Percentiles rank a stretch among this genome's conserved stretches.
These are phyloP conservation scores for Rhizophagus prolifer DNA, from an alignment of 192 early-diverging fungal species.

Conservation along the genomic window DNA sequence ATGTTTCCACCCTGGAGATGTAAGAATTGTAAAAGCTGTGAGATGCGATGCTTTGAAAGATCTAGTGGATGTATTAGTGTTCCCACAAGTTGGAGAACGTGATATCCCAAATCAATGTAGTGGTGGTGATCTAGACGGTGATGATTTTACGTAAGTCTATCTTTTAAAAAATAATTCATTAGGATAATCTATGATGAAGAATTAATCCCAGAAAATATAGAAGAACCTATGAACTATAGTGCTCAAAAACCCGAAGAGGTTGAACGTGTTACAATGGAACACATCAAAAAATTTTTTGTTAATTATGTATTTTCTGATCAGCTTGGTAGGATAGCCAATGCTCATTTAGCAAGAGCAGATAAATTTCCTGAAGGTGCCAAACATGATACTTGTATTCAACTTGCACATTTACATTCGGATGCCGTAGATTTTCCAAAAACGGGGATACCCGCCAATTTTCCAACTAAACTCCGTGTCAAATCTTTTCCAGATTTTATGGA, in stretches of 20 bases:
- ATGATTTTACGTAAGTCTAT: constrained; percentile 60
- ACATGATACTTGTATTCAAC: no score
- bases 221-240: constrained; percentile 56
- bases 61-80: constrained; percentile 71
- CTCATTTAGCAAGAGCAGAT: no score
- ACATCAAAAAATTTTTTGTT: no score
- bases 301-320: no score
- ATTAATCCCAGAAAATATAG: constrained; percentile 41
- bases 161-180: not conserved
- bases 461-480: constrained; percentile 38
- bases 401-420: constrained; percentile 52
- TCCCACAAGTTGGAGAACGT: constrained; percentile 64
- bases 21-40: constrained; percentile 57
- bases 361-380: no score
- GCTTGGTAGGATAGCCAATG: no score
- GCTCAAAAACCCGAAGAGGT: constrained; percentile 33
- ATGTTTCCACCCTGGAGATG: constrained; percentile 67
- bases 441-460: constrained; percentile 49
- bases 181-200: constrained; percentile 58
- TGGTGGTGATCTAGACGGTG: constrained; percentile 84
- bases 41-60: constrained; percentile 44
- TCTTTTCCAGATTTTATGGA: constrained; percentile 76
- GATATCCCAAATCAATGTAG: constrained; percentile 73
- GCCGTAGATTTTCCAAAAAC: constrained; percentile 81
- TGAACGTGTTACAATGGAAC: constrained; percentile 39